These are phyloP conservation scores for Paramecium pentaurelia DNA, from an alignment of 73 alveolate species.

Conservation along the genomic window DNA sequence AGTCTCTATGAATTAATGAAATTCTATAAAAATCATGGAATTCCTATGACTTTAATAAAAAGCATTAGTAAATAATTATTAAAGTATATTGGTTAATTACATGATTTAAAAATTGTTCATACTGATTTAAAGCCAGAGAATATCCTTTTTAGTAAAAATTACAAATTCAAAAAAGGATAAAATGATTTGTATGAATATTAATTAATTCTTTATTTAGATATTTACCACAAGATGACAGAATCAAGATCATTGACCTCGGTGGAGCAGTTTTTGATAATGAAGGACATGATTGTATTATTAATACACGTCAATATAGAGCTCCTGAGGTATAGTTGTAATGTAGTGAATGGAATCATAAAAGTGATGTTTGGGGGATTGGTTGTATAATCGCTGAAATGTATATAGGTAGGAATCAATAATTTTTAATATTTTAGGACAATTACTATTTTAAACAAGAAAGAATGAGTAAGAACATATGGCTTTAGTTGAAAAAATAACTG, in stretches of 20 bases:
- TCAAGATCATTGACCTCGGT: slow-evolving; percentile 95
- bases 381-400: slow-evolving; percentile 94
- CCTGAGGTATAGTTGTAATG: slow-evolving; percentile 93
- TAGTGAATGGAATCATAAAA: slow-evolving; percentile 81
- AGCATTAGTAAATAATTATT: slow-evolving; percentile 79
- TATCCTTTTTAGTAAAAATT: slow-evolving; percentile 72
- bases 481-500: slow-evolving; percentile 89
- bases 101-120: slow-evolving; percentile 79
- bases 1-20: slow-evolving; percentile 88
- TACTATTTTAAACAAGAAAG: slow-evolving; percentile 91
- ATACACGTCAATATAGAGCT: slow-evolving; percentile 96
- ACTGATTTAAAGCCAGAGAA: slow-evolving; percentile 98
- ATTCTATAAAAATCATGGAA: slow-evolving; percentile 81
- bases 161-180: not conserved
- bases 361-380: slow-evolving; percentile 97
- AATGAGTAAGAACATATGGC: slow-evolving; percentile 94
- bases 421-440: slow-evolving; percentile 26
- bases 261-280: slow-evolving; percentile 85
- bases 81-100: slow-evolving; percentile 71
- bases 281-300: slow-evolving; percentile 82
- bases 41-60: slow-evolving; percentile 77
- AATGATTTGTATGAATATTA: not conserved
- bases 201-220: slow-evolving; percentile 22
- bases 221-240: slow-evolving; percentile 63
- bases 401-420: slow-evolving; percentile 76